Base-by-base conservation (phyloP, 1,284 basidiomycete species). In the Rhodotorula sp. region DNA sequence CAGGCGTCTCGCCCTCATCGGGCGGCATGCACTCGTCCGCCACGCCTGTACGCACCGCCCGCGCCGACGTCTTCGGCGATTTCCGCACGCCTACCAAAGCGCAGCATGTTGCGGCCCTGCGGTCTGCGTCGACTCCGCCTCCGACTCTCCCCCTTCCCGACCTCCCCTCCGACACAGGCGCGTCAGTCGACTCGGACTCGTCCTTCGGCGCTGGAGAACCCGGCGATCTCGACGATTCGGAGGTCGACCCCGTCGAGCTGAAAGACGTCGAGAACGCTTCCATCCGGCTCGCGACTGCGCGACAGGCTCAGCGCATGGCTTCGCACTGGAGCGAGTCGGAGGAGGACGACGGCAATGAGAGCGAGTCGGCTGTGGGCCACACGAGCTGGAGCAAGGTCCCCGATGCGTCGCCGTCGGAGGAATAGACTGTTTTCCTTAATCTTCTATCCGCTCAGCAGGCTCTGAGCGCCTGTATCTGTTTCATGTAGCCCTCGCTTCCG, bases 321-420 rank as follows among this genome's bases (percentile, higher is more conserved):
- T 49, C 53, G 45, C 25, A 21, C 21, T 56, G 52, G 62, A 64
- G 62, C 42, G 61, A 62, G 21, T 53, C 61, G 50, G 61, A 62
- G 41, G 50, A 45, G 23, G 61, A 53, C 34, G 61, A 62, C n/a
- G 61, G 34, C 34, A 34, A 62, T 2, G 61, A 62, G 8, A 23
- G 42, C 55, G 54, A 44, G 42, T n/a, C 7, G 44, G 25, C 13
- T 34, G 21, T n/a, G 10, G 50, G 23, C 41, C 16, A 19, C 50
- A 62, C 61, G 42, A 62, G 61, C 50, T 62, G 61, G 61, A 13
- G 42, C 50, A 45, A 17, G 2, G 17, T 53, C 3, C 61, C 61
- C 4, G 50, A 53, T 34, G 61, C 50, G n/a, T 41, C 42, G 41
- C 9, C 16, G 16, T 42, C 49, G 61, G 41, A 62, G 10, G 41